These are phyloP conservation scores for Schizosaccharomyces osmophilus DNA, from an alignment of 805 yeast species.

Conservation along the genomic window DNA sequence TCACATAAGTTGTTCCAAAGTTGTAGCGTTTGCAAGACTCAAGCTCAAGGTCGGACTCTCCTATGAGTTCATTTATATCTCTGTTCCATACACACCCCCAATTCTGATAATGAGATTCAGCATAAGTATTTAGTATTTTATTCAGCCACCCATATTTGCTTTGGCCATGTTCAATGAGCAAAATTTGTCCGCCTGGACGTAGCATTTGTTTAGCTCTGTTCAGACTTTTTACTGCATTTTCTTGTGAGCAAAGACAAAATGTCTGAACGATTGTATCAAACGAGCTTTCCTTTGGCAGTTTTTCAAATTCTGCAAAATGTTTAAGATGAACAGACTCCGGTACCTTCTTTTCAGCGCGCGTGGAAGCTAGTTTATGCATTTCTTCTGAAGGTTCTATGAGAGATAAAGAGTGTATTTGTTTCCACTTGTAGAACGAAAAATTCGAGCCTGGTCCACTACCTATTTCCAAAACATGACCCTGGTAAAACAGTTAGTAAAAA, in stretches of 20 bases:
- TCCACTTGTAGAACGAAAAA: conserved; percentile 36
- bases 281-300: conserved; percentile 16
- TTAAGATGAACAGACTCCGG: conserved; percentile 41
- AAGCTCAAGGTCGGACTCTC: conserved; percentile 60
- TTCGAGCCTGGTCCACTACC: conserved; percentile 94
- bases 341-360: conserved; percentile 42
- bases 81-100: conserved; percentile 98
- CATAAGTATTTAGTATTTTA: conserved; percentile 53
- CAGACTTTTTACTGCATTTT: conserved; percentile 69
- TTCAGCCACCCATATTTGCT: conserved; percentile 60
- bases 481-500: too few species aligned
- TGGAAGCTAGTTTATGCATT: conserved; percentile 62
- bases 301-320: conserved; percentile 22
- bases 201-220: conserved; percentile 46
- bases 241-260: conserved; percentile 86
- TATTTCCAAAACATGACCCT: conserved; percentile 83
- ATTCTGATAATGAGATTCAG: conserved; percentile 55
- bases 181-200: conserved; percentile 74
- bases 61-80: conserved; percentile 71
- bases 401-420: conserved; percentile 42
- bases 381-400: conserved; percentile 61
- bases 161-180: conserved; percentile 79
- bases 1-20: conserved; percentile 54
- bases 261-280: conserved; percentile 87
- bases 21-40: conserved; percentile 62